These are phyloP conservation scores for Camellia lanceoleosa DNA, from an alignment of 148 eudicot genomes.

Conservation along the genomic window DNA sequence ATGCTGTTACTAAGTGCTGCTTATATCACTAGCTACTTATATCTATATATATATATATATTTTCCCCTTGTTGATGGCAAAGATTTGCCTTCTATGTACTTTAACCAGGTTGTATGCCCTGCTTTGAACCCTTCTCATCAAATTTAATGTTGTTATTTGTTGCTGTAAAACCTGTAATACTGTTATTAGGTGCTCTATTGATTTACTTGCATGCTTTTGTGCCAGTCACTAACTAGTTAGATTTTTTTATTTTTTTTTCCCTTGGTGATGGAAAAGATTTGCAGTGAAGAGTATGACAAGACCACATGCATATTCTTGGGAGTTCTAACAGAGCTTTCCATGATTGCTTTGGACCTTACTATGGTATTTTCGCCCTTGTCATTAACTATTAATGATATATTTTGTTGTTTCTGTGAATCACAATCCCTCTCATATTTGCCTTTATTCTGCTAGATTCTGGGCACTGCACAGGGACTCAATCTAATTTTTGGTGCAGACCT, in stretches of 20 bases:
- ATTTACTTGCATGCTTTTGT: neutral
- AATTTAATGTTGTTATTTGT: neutral
- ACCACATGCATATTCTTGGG: constrained; percentile 69
- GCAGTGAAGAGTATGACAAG: constrained; percentile 68
- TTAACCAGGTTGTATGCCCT: neutral
- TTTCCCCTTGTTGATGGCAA: constrained; percentile 23
- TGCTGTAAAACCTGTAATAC: neutral
- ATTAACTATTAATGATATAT: neutral
- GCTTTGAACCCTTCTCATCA: neutral
- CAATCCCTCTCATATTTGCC: constrained; percentile 5
- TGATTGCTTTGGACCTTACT: constrained; percentile 69
- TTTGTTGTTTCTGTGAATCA: constrained; percentile 12
- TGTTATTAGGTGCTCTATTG: neutral
- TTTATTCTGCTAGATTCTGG: constrained; percentile 60
- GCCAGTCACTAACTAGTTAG: neutral
- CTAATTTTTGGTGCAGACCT: constrained; percentile 64
- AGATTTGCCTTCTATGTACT: constrained; percentile 48
- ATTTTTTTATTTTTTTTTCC: constrained; percentile 3
- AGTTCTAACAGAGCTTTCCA: constrained; percentile 69
- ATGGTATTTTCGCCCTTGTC: constrained; percentile 47
- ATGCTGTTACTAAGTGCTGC: neutral
- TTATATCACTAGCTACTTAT: neutral
- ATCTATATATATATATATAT: too few species aligned
- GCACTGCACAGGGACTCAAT: constrained; percentile 83
- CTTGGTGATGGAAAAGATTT: constrained; percentile 51